Evolutionary conservation across 768 basidiomycete species (phyloP), one percentile per base, ranked within the genome.

Genomic region (Tricholoma furcatifolium): DNA sequence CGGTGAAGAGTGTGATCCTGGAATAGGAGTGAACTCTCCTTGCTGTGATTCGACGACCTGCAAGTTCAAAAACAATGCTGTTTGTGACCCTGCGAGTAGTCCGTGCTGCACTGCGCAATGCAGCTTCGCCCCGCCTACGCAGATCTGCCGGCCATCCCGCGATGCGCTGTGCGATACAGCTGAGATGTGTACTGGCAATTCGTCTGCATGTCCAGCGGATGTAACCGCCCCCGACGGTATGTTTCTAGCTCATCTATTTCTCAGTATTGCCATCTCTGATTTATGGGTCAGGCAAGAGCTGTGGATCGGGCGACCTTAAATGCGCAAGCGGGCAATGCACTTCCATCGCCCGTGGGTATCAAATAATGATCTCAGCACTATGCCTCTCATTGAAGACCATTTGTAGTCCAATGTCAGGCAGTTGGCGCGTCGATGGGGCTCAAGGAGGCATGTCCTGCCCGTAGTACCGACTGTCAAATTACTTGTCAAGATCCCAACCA

Each of bases 1-100:
- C 1, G 92, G 90, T 27, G 93, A 96, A 71, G 88, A 94, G 35
- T 94, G 93, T 65, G 92, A 96, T 68, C 91, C 92, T 0, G 88
- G 88, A 27, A 60, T 65, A 32, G 85, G 82, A 48, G 63, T 74
- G 10, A 71, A 73, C 39, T 83, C 83, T 4, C 69, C 77, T 2
- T 94, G 92, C 71, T 94, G 92, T 73, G 82, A 94, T 67, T 58
- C 80, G 3, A 60, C 71, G 18, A 87, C 85, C 9, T 92, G 89
- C 75, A 89, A 89, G 69, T 90, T 93, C 75, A 79, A 64, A 43
- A 57, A 67, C 21, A 82, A 81, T 27, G 86, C 93, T 2, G 77
- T 84, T 2, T 96, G 93, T 66, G 91, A 93, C 65, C 91, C 91
- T 2, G 66, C 74, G 32, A 90, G 84, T 66, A 83, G 83, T 48